A percentile compares a stretch with the other conserved stretches of the same genome.
phyloP scores from a whole-genome alignment of 2,329 filamentous ascomycete species.

The Botrytis medusae region DNA sequence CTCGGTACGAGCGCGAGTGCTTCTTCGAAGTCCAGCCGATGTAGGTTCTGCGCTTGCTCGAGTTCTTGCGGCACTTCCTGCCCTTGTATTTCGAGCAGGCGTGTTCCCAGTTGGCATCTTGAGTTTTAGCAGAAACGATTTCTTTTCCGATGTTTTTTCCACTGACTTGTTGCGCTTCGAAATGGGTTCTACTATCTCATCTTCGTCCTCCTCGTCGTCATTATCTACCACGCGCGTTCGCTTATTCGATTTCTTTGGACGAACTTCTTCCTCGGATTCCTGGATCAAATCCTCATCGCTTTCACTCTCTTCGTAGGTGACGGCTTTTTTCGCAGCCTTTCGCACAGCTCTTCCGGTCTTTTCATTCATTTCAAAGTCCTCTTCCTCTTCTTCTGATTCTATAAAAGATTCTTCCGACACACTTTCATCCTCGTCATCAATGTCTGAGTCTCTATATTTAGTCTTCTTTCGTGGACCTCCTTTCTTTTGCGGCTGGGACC shows the following conservation, averaged over 20 bases:
- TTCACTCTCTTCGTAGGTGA: constrained; percentile 51
- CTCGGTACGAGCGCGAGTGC: constrained; percentile 41
- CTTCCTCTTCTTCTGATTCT: constrained; percentile 44
- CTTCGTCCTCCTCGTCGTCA: constrained; percentile 36
- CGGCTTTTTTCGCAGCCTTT: constrained; percentile 47
- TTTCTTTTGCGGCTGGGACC: constrained; percentile 33
- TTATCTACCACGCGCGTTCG: constrained; percentile 29
- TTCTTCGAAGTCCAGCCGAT: constrained; percentile 35
- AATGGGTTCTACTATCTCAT: constrained; percentile 25
- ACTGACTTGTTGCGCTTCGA: constrained; percentile 16
- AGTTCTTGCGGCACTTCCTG: constrained; percentile 35
- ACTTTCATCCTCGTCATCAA: constrained; percentile 56
- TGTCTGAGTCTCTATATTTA: constrained; percentile 60
- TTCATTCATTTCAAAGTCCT: constrained; percentile 47
- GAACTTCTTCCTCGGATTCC: constrained; percentile 32
- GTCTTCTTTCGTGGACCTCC: constrained; percentile 42
- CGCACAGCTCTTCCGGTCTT: constrained; percentile 50
- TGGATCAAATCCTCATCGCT: constrained; percentile 42
- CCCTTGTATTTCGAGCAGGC: constrained; percentile 33
- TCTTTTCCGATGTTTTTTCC: constrained; percentile 13
- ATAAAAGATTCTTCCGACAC: constrained; percentile 51
- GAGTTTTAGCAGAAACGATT: constrained; percentile 35
- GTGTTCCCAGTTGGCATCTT: constrained; percentile 31
- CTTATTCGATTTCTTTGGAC: constrained; percentile 32
- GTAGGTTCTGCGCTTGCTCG: constrained; percentile 34